Evolutionary conservation across 495 filamentous ascomycete species (phyloP).

Genomic region (Paragyromitra xinjiangensis): DNA sequence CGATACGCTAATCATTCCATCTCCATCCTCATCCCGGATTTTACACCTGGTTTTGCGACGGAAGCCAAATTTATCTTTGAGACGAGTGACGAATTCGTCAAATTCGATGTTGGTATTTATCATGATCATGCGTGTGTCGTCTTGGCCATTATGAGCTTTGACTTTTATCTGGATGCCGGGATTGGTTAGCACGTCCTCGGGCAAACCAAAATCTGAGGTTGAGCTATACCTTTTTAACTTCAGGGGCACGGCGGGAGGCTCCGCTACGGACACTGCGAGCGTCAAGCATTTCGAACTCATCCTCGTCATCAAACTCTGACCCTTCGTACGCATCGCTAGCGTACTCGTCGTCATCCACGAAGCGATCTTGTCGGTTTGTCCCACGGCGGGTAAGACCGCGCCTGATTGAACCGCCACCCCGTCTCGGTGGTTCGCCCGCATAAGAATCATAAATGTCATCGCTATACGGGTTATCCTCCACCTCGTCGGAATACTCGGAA

Average conservation of each 20-base stretch:
- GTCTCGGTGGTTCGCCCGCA: slow-evolving; percentile 56
- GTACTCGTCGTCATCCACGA: slow-evolving; percentile 74
- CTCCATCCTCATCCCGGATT: slow-evolving; percentile 83
- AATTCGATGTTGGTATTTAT: slow-evolving; percentile 77
- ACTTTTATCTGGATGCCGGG: slow-evolving; percentile 69
- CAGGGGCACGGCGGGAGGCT: slow-evolving; percentile 50
- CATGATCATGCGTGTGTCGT: slow-evolving; percentile 95
- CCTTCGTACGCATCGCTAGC: slow-evolving; percentile 74
- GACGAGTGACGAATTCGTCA: slow-evolving; percentile 74
- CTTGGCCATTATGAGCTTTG: slow-evolving; percentile 86
- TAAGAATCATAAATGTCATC: slow-evolving; percentile 80
- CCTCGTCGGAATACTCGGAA: slow-evolving; percentile 61
- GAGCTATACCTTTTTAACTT: slow-evolving; percentile 54
- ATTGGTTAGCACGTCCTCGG: slow-evolving; percentile 3
- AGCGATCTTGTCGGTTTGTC: slow-evolving; percentile 68
- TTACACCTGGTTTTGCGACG: slow-evolving; percentile 78
- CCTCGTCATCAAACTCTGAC: slow-evolving; percentile 71
- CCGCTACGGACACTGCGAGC: slow-evolving; percentile 53
- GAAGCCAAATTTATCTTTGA: slow-evolving; percentile 85
- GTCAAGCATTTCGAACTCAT: slow-evolving; percentile 83
- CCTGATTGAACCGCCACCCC: slow-evolving; percentile 50
- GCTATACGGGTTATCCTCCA: slow-evolving; percentile 67
- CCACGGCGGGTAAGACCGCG: slow-evolving; percentile 57
- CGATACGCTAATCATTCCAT: slow-evolving; percentile 94
- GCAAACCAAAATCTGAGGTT: neutral